These are phyloP conservation scores for Coemansia sp. DNA, from an alignment of 192 early-diverging fungal genomes.

Conservation along the genomic window DNA sequence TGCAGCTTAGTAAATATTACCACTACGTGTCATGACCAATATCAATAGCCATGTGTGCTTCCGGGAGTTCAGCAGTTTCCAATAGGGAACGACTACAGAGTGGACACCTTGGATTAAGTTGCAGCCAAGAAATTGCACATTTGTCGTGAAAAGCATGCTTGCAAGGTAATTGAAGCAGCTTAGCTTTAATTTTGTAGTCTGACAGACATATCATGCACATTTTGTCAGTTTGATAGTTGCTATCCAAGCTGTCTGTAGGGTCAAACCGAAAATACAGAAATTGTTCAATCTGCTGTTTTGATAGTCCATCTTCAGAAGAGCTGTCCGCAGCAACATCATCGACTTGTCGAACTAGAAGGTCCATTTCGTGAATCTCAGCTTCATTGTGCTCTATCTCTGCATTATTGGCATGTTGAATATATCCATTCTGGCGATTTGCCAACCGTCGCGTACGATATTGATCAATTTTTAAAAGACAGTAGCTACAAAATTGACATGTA, in stretches of 20 bases:
- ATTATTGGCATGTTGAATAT: neutral
- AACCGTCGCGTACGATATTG: neutral
- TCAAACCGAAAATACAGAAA: neutral
- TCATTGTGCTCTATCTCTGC: no score
- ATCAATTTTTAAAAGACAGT: neutral
- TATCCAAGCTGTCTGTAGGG: neutral
- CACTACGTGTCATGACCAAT: neutral
- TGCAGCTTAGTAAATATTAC: no score
- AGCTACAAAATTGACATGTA: neutral
- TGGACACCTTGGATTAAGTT: conserved; percentile 83
- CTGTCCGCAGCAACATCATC: neutral
- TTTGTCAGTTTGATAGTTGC: conserved; percentile 9
- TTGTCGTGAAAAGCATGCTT: conserved; percentile 78
- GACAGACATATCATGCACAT: conserved; percentile 79
- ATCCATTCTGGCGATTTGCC: neutral
- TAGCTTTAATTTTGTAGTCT: conserved; percentile 66
- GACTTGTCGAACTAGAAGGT: neutral
- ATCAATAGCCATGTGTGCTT: neutral
- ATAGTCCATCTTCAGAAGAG: neutral
- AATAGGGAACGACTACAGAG: conserved; percentile 54
- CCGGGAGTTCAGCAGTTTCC: neutral
- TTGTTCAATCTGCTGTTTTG: neutral
- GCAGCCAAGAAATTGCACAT: conserved; percentile 84
- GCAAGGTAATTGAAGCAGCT: conserved; percentile 68
- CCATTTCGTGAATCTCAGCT: no score